Conservation (phyloP, 2,329 filamentous ascomycete genomes). For the Cladosporium halotolerans region DNA sequence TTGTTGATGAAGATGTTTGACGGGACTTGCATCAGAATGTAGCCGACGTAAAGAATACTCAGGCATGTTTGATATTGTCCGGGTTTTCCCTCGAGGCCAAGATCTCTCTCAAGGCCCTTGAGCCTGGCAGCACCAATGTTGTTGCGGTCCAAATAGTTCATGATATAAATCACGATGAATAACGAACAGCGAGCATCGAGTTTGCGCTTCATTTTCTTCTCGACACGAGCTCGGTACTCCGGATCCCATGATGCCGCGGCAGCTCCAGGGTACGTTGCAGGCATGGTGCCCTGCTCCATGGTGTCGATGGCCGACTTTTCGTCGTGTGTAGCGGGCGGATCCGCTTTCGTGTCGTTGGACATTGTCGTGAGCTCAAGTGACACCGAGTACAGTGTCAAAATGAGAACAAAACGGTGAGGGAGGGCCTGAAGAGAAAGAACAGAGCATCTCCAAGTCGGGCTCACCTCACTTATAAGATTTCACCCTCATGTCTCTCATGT, state of each 20-base stretch:
- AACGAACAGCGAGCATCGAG: not conserved
- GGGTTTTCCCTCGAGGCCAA: not conserved
- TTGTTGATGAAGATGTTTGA: constrained; percentile 34
- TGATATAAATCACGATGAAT: constrained; percentile 12
- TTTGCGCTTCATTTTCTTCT: constrained; percentile 8
- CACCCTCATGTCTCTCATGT: not conserved
- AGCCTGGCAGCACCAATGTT: constrained; percentile 18
- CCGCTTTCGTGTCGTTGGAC: constrained; percentile 6
- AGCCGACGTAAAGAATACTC: constrained; percentile 39
- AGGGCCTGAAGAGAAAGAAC: not conserved
- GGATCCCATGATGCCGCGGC: constrained; percentile 9
- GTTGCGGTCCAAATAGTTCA: constrained; percentile 18
- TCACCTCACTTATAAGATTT: not conserved
- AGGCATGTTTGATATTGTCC: constrained; percentile 40
- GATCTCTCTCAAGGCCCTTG: constrained; percentile 1
- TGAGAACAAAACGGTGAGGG: not conserved
- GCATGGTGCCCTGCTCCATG: constrained; percentile 5
- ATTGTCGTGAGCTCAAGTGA: not conserved
- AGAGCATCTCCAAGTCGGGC: not conserved
- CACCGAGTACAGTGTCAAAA: constrained; percentile 6
- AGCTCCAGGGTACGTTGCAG: not conserved
- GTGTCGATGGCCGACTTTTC: constrained; percentile 5
- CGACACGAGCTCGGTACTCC: constrained; percentile 6
- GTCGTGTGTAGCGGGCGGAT: constrained; percentile 2
- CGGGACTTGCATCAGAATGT: constrained; percentile 32